Base-by-base conservation (phyloP, 2,329 filamentous ascomycete genomes). In the Rhynchosporium agropyri region DNA sequence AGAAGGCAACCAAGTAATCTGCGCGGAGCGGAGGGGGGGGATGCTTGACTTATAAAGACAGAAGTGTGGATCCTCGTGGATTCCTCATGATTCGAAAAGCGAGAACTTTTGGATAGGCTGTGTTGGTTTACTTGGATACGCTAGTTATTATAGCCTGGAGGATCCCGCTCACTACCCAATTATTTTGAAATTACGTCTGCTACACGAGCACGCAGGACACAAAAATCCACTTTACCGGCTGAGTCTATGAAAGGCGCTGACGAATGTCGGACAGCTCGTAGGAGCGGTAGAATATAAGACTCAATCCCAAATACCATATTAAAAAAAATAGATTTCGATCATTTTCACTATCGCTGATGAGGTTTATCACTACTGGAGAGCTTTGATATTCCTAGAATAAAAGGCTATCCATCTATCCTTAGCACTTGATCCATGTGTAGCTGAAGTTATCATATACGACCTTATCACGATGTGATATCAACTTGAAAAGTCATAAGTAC, bases 41-140 rank as follows among this genome's bases (percentile, higher is more conserved):
- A 53, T 53, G 38, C 50, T 53, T 53, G 31, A 53, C 33, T 53
- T 53, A 53, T 53, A 10, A 53, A 53, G 33, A 53, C 10, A 53
- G 12, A 8, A 38, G 33, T 53, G 13, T 53, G 13, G 50, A 53
- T 53, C 38, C 33, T 53, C 26, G n/a, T 38, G n/a, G n/a, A 53
- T 4, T 53, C 33, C 33, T 38, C 9, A 53, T 53, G 8, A 31
- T 53, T 38, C 38, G 29, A 53, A 6, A 38, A 53, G 50, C 5
- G 33, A 28, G 33, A 31, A 9, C 33, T 36, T 36, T 6, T 36
- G 33, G 33, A 9, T 9, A 53, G 33, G 9, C 29, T 51, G 1
- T 51, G 2, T 15, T 51, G 36, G 29, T 36, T 36, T 51, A 51
- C 7, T 29, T 51, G 13, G 6, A 31, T 51, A 15, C 49, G 29